Conservation (phyloP, 2,329 filamentous ascomycete species). For the Hymenoscyphus scutula region DNA sequence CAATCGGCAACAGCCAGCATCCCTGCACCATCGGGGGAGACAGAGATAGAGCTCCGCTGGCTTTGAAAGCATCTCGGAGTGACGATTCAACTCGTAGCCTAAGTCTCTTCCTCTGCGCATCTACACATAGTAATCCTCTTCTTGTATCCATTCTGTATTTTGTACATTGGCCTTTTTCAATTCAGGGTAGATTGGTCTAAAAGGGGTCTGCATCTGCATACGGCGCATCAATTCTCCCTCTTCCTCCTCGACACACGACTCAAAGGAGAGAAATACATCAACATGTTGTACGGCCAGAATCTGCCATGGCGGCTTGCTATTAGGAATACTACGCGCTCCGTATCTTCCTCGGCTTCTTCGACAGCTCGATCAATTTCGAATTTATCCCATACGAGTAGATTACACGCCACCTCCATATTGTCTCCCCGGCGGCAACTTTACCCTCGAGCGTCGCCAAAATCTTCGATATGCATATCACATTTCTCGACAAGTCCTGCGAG, state of each 20-base stretch:
- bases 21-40: conserved; percentile 1
- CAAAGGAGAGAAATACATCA: conserved; percentile 14
- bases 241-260: neutral
- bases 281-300: conserved; percentile 63
- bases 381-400: conserved; percentile 20
- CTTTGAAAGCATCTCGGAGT: conserved; percentile 9
- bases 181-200: neutral
- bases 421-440: conserved; percentile 37
- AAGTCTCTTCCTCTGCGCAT: neutral
- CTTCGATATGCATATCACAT: conserved; percentile 47
- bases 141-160: conserved; percentile 3
- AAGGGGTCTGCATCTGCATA: conserved; percentile 8
- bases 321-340: conserved; percentile 27
- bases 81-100: neutral
- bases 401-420: conserved; percentile 24
- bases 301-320: conserved; percentile 63
- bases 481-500: conserved; percentile 48
- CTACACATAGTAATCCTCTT: neutral
- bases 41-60: neutral
- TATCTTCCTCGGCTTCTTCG: conserved; percentile 15
- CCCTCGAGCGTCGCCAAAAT: conserved; percentile 59
- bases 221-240: conserved; percentile 5
- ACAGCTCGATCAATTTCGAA: conserved; percentile 17
- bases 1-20: neutral
- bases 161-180: conserved; percentile 8